Percentiles rank a stretch among this genome's conserved stretches.
Conservation (phyloP, 1,284 basidiomycete species). For the Mycosarcoma maydis region DNA sequence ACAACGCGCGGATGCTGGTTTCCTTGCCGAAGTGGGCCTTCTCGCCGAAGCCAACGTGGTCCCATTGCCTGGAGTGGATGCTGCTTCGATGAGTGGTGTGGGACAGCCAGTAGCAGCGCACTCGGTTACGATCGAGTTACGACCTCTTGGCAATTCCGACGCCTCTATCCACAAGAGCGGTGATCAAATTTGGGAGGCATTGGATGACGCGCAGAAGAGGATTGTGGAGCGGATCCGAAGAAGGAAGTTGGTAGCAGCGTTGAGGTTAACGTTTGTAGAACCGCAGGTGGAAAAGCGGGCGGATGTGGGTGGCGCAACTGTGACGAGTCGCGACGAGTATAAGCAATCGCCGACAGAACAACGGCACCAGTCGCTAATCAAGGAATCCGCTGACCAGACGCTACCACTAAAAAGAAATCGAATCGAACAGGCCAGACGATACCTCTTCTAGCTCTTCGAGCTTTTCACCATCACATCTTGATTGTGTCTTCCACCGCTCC, state of each 20-base stretch:
- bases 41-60: slow-evolving; percentile 15
- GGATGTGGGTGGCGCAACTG: background rate
- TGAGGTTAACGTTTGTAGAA: slow-evolving; percentile 25
- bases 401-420: slow-evolving; percentile 9
- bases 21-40: slow-evolving; percentile 3
- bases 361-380: background rate
- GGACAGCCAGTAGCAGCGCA: slow-evolving; percentile 1
- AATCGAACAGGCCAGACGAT: slow-evolving; percentile 37
- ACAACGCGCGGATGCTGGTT: slow-evolving; percentile 28
- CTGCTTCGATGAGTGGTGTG: background rate
- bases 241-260: slow-evolving; percentile 19
- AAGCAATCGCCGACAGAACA: background rate
- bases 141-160: no score
- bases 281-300: slow-evolving; percentile 15
- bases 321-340: background rate
- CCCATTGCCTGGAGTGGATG: background rate
- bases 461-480: background rate
- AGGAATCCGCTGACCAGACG: background rate
- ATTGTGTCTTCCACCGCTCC: no score
- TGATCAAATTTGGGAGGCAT: background rate
- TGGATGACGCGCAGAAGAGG: slow-evolving; percentile 1
- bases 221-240: slow-evolving; percentile 27
- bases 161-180: no score
- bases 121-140: slow-evolving; percentile 19
- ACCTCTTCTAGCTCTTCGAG: slow-evolving; percentile 32